Evolutionary conservation across 2,329 filamentous ascomycete genomes (phyloP), one percentile per base, ranked within the genome.

Genomic region (Neoarthrinium moseri): DNA sequence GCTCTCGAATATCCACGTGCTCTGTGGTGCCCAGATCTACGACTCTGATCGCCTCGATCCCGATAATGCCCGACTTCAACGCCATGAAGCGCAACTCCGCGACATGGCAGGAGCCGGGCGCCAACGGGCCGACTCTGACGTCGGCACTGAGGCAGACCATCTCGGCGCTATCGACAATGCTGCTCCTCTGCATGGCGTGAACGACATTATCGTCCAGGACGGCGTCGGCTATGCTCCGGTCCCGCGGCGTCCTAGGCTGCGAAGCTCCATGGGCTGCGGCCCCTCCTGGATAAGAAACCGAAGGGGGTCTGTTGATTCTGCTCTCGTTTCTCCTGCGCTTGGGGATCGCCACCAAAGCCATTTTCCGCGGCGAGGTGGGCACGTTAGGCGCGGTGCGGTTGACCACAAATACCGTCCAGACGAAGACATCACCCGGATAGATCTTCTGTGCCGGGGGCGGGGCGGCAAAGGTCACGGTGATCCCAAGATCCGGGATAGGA

Each of bases 61-160:
- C 75, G 23, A 89, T 74, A 24, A 89, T 75, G 1, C 88, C 89
- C 38, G 79, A 73, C 43, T 71, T 70, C 43, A 91, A 68, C 4
- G 87, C 83, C 43, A 91, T 69, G 53, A 92, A 91, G 54, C 81
- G 80, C 54, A 92, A 63, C 61, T 89, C 85, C 1, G 81, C 83
- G 29, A 86, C 84, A 56, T 90, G 87, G 58, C 87, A 91, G 7
- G 86, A 83, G 2, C 81, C 81, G 0, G 88, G 81, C 21, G 83
- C 79, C 29, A 94, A 68, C 24, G 87, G 86, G 1, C 88, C 88
- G 23, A 91, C 78, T 24, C 86, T 75, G 20, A 85, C 80, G 63
- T 91, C 87, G 4, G 87, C 84, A 47, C 83, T 90, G 40, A 91
- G 69, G 57, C 85, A 90, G n/a, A 90, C 72, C 24, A 91, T 68